A percentile compares a stretch with the other conserved stretches of the same genome.
Evolutionary conservation across 2,329 filamentous ascomycete species (phyloP).

Genomic region (Aureobasidium leucospermi): DNA sequence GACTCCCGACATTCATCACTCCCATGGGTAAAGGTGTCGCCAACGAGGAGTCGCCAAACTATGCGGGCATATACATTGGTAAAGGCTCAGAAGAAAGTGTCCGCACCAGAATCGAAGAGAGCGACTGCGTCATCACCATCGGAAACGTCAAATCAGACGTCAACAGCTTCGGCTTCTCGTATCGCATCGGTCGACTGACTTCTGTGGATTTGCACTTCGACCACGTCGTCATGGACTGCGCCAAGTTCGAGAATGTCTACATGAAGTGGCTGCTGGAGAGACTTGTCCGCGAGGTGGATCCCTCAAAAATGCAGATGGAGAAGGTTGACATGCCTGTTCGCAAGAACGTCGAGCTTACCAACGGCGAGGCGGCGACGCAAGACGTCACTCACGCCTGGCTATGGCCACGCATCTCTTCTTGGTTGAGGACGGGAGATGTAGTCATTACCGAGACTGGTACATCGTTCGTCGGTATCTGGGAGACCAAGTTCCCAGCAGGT

Average conservation of each 20-base stretch:
- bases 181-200: conserved; percentile 18
- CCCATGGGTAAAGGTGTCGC: conserved; percentile 46
- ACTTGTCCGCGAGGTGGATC: not conserved
- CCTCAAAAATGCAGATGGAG: not conserved
- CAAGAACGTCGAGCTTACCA: conserved; percentile 29
- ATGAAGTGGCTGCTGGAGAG: conserved; percentile 39
- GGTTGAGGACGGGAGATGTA: conserved; percentile 65
- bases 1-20: conserved; percentile 43
- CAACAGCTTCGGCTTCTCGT: conserved; percentile 27
- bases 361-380: conserved; percentile 15
- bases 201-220: conserved; percentile 44
- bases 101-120: conserved; percentile 18
- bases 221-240: conserved; percentile 44
- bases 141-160: conserved; percentile 20
- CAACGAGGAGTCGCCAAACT: conserved; percentile 39
- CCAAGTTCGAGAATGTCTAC: conserved; percentile 1
- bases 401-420: conserved; percentile 70
- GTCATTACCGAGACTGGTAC: conserved; percentile 85
- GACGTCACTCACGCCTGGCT: conserved; percentile 61
- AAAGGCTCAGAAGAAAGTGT: conserved; percentile 17
- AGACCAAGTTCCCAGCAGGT: conserved; percentile 68
- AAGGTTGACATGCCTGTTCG: conserved; percentile 15
- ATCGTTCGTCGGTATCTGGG: conserved; percentile 80
- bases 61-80: conserved; percentile 34
- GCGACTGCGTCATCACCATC: conserved; percentile 19